Evolutionary conservation across 1,139 yeast genomes (phyloP).

Genomic region (Zygoascus sp.): DNA sequence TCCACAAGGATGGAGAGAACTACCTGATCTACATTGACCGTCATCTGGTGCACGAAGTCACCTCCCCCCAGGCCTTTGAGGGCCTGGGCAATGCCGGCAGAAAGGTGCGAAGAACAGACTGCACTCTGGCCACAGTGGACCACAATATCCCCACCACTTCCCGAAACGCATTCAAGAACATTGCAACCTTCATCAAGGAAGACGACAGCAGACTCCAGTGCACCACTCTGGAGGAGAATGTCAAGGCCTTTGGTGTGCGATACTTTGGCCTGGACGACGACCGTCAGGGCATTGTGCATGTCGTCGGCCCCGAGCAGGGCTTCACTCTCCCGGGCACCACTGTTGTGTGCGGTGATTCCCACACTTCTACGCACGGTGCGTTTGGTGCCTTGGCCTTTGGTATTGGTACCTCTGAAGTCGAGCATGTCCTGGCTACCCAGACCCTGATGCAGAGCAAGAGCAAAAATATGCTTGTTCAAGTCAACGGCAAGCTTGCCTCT

Average conservation of each 20-base stretch:
- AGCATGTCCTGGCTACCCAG: slow-evolving; percentile 96
- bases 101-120: slow-evolving; percentile 83
- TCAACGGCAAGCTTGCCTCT: slow-evolving; percentile 74
- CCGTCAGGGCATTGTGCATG: slow-evolving; percentile 97
- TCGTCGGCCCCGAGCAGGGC: slow-evolving; percentile 98
- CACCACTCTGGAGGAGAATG: slow-evolving; percentile 86
- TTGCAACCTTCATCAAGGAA: slow-evolving; percentile 80
- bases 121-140: slow-evolving; percentile 96
- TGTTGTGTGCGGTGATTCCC: slow-evolving; percentile 98
- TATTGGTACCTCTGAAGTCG: slow-evolving; percentile 98
- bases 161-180: slow-evolving; percentile 66
- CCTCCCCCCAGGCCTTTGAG: slow-evolving; percentile 98
- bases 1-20: slow-evolving; percentile 82
- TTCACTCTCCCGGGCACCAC: slow-evolving; percentile 98
- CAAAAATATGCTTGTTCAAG: slow-evolving; percentile 86
- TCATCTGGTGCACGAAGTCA: slow-evolving; percentile 95
- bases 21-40: slow-evolving; percentile 87
- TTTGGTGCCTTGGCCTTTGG: slow-evolving; percentile 98
- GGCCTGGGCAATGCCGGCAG: slow-evolving; percentile 86
- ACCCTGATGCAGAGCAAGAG: slow-evolving; percentile 92
- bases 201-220: slow-evolving; percentile 91
- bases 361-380: slow-evolving; percentile 98
- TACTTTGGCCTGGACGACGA: slow-evolving; percentile 91
- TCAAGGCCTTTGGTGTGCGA: slow-evolving; percentile 79
- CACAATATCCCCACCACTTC: slow-evolving; percentile 95